Conservation (phyloP, 805 yeast genomes). For the Ogataea philodendri region DNA sequence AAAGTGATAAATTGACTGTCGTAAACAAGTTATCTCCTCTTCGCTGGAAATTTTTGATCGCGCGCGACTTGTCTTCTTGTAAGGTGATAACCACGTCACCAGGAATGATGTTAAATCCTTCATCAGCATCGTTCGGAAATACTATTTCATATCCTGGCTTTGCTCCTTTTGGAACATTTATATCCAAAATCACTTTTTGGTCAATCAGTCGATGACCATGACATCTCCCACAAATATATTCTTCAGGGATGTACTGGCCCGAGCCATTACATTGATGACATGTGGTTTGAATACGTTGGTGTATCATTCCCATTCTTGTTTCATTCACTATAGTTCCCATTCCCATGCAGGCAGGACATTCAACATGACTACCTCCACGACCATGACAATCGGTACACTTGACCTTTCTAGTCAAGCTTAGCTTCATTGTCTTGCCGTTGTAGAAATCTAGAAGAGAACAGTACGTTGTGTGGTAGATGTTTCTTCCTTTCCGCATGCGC, state of each 20-base stretch:
- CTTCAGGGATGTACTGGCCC: conserved; percentile 35
- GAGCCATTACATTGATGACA: conserved; percentile 45
- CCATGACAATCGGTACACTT: conserved; percentile 53
- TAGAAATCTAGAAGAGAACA: conserved; percentile 57
- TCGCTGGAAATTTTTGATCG: conserved; percentile 38
- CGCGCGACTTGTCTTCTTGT: conserved; percentile 34
- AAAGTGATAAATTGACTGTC: conserved; percentile 20
- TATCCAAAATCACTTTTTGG: conserved; percentile 49
- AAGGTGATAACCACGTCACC: conserved; percentile 66
- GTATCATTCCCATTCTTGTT: conserved; percentile 44
- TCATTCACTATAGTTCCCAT: conserved; percentile 41
- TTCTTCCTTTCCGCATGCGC: conserved; percentile 41
- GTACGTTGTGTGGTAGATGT: conserved; percentile 53
- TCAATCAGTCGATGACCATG: conserved; percentile 45
- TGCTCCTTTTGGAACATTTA: conserved; percentile 57
- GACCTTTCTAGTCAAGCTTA: conserved; percentile 51
- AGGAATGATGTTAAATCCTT: conserved; percentile 54
- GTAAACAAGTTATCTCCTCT: conserved; percentile 24
- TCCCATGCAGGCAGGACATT: conserved; percentile 43
- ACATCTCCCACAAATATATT: conserved; percentile 42
- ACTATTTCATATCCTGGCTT: conserved; percentile 50
- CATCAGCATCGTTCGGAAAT: conserved; percentile 63
- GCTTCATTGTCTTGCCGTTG: conserved; percentile 53
- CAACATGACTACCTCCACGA: conserved; percentile 42
- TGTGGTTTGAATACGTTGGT: conserved; percentile 42